These are phyloP conservation scores for Podaxis pistillaris DNA, from an alignment of 768 basidiomycete genomes.

Conservation along the genomic window DNA sequence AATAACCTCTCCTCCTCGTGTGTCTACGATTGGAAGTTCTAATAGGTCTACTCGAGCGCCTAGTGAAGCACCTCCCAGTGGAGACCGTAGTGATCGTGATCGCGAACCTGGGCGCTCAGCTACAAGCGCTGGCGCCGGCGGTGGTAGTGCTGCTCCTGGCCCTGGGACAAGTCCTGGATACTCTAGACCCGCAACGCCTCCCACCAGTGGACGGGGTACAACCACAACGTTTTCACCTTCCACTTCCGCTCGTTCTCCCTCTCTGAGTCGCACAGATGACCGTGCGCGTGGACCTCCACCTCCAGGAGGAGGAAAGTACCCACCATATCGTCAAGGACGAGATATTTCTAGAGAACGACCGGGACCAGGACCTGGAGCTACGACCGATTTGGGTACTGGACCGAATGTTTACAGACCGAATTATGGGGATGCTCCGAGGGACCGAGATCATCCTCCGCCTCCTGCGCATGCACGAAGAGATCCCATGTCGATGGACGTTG, in stretches of 20 bases:
- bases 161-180: neutral
- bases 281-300: neutral
- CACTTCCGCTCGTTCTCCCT: neutral
- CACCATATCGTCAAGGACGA: conserved; percentile 14
- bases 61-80: neutral
- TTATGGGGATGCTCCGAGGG: conserved; percentile 36
- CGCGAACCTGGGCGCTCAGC: neutral
- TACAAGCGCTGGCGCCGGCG: neutral
- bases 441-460: conserved; percentile 28
- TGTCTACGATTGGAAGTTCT: neutral
- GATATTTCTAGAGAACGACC: conserved; percentile 35
- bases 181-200: conserved; percentile 4
- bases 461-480: neutral
- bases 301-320: neutral
- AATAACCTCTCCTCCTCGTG: neutral
- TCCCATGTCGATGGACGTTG: conserved; percentile 28
- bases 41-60: neutral
- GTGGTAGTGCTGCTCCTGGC: neutral
- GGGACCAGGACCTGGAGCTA: conserved; percentile 6
- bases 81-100: neutral
- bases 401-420: conserved; percentile 37
- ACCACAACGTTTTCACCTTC: neutral
- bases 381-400: conserved; percentile 16
- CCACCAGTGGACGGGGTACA: conserved; percentile 1
- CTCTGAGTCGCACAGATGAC: neutral